phyloP scores from a whole-genome alignment of 768 basidiomycete genomes.

The Mycena capillaripes region DNA sequence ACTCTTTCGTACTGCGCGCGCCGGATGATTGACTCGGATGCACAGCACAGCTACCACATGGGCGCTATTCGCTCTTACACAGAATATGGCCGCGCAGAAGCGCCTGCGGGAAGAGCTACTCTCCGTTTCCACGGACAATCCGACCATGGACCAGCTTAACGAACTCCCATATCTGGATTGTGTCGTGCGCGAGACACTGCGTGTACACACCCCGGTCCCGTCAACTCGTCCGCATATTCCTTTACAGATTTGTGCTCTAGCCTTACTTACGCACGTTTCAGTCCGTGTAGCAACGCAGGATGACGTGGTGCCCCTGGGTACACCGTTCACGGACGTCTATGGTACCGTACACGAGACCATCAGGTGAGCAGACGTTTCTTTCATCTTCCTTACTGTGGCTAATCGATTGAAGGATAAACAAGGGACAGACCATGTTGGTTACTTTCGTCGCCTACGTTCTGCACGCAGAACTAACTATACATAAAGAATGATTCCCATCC shows the following conservation, averaged over 20 bases:
- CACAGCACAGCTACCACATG: slow-evolving; percentile 64
- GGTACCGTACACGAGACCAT: slow-evolving; percentile 47
- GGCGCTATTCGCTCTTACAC: slow-evolving; percentile 70
- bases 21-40: not conserved
- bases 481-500: slow-evolving; percentile 28
- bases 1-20: not conserved
- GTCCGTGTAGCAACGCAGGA: slow-evolving; percentile 49
- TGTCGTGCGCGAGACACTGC: slow-evolving; percentile 22
- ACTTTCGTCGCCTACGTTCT: slow-evolving; percentile 40
- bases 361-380: not conserved
- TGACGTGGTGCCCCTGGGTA: slow-evolving; percentile 50
- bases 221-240: not conserved
- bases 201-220: slow-evolving; percentile 12
- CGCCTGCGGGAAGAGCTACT: slow-evolving; percentile 73
- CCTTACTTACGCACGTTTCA: not conserved
- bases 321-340: slow-evolving; percentile 48
- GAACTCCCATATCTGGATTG: slow-evolving; percentile 78
- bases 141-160: slow-evolving; percentile 79
- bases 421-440: slow-evolving; percentile 30
- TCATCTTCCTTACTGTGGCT: not conserved
- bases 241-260: not conserved
- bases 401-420: not conserved
- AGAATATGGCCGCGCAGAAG: slow-evolving; percentile 61
- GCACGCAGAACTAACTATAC: not conserved
- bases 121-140: slow-evolving; percentile 64